Percentiles rank a stretch among this genome's conserved stretches.
Conservation (phyloP, 768 basidiomycete species). For the Rossbeevera mucosa region DNA sequence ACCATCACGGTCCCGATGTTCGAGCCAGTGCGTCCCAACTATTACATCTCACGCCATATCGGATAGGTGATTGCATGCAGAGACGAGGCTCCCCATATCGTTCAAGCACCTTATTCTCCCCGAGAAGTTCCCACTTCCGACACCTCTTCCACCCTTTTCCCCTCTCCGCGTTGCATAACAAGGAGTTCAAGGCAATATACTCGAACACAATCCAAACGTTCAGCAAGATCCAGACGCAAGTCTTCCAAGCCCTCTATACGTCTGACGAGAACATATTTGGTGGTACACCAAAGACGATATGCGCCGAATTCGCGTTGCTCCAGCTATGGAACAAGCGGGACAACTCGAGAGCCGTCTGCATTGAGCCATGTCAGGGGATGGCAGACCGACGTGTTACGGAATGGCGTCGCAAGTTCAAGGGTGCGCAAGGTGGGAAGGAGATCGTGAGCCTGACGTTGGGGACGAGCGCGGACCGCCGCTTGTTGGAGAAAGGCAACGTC, state of each 20-base stretch:
- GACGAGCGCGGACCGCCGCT: conserved; percentile 81
- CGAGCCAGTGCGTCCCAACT: conserved; percentile 96
- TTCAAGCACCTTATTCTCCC: conserved; percentile 98
- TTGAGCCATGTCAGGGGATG: too few species aligned
- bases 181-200: too few species aligned
- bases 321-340: too few species aligned
- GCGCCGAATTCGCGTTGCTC: too few species aligned
- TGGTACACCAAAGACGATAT: too few species aligned
- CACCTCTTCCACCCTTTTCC: too few species aligned
- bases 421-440: conserved; percentile 92
- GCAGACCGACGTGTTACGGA: too few species aligned
- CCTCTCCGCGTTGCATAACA: too few species aligned
- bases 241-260: conserved; percentile 97
- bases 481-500: conserved; percentile 87
- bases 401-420: too few species aligned
- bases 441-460: conserved; percentile 93
- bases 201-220: conserved; percentile 73
- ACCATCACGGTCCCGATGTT: conserved; percentile 95
- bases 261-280: too few species aligned
- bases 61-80: conserved; percentile 92
- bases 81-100: conserved; percentile 90
- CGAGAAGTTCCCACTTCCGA: conserved; percentile 96
- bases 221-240: conserved; percentile 99
- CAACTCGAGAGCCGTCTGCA: too few species aligned
- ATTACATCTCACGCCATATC: conserved; percentile 90